Conservation (phyloP, 2,329 filamentous ascomycete species). For the Dryadomyces quercivorus region DNA sequence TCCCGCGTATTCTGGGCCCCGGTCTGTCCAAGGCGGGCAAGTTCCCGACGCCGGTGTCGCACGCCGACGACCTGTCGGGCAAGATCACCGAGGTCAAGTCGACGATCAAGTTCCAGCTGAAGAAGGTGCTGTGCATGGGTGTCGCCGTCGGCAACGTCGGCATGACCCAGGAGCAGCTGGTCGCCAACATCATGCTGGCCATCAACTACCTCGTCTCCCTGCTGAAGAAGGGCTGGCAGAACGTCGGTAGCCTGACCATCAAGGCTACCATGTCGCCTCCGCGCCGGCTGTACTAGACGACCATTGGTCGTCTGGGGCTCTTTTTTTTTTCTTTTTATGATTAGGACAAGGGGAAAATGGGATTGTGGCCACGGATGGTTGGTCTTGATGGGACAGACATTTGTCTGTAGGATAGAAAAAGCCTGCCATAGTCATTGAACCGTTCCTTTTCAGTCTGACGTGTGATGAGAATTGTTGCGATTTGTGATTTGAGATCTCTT, state of each 20-base stretch:
- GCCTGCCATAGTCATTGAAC: too few relatives aligned
- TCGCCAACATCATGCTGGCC: conserved; percentile 98
- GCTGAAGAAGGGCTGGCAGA: conserved; percentile 99
- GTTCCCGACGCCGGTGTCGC: conserved; percentile 97
- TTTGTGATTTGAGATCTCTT: too few relatives aligned
- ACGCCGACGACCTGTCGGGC: conserved; percentile 82
- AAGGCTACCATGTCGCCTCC: conserved; percentile 99
- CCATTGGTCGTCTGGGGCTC: background rate
- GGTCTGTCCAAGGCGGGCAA: conserved; percentile 99
- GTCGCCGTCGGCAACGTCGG: conserved; percentile 97
- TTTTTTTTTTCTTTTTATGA: background rate
- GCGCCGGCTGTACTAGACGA: conserved; percentile 82
- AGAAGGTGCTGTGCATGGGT: conserved; percentile 99
- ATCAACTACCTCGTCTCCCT: conserved; percentile 99
- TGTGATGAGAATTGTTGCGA: too few relatives aligned
- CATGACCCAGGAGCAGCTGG: conserved; percentile 91
- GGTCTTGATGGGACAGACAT: background rate
- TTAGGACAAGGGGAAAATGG: background rate
- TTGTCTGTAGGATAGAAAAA: background rate
- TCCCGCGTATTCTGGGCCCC: conserved; percentile 96
- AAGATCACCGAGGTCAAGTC: conserved; percentile 99
- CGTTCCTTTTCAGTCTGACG: too few relatives aligned
- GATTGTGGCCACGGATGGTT: too few relatives aligned
- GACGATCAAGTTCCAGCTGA: conserved; percentile 99
- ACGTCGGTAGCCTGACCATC: conserved; percentile 98